These are phyloP conservation scores for Trichopus zeylanicus DNA, from an alignment of 116 monocot species.

Conservation along the genomic window DNA sequence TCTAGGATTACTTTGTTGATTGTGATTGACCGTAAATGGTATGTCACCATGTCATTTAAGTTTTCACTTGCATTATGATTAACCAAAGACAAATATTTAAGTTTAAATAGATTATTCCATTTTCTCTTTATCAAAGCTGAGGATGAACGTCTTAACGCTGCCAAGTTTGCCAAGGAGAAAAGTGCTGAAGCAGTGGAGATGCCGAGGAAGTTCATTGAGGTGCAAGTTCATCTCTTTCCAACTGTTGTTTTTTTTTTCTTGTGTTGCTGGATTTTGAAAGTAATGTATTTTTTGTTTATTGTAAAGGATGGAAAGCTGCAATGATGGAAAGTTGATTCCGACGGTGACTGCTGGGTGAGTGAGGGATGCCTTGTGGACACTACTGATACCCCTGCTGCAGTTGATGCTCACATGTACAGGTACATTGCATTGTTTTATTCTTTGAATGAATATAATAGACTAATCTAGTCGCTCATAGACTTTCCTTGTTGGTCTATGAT, in stretches of 20 bases:
- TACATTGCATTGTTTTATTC: background rate
- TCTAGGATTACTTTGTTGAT: no score
- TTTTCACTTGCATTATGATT: no score
- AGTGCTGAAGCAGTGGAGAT: slow-evolving; percentile 33
- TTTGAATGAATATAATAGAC: no score
- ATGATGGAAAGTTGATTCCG: slow-evolving; percentile 2
- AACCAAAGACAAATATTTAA: no score
- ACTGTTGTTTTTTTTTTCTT: no score
- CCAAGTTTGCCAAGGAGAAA: slow-evolving; percentile 31
- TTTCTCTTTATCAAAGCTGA: slow-evolving; percentile 34
- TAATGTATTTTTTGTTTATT: background rate
- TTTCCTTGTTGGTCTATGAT: no score
- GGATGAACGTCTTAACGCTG: slow-evolving; percentile 30
- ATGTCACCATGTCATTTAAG: no score
- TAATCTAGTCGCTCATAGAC: no score
- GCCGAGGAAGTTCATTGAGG: slow-evolving; percentile 33
- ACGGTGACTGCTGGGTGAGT: slow-evolving; percentile 8
- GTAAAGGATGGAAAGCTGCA: background rate
- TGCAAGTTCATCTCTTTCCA: no score
- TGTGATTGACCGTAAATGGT: no score
- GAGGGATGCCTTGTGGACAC: slow-evolving; percentile 7
- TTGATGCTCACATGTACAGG: slow-evolving; percentile 9
- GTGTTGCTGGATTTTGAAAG: no score
- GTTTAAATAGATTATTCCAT: no score
- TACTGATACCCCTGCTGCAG: background rate